Percentiles rank a stretch among this genome's conserved stretches.
These are phyloP conservation scores for Gymnopus androsaceus DNA, from an alignment of 1,284 basidiomycete genomes.

Conservation along the genomic window DNA sequence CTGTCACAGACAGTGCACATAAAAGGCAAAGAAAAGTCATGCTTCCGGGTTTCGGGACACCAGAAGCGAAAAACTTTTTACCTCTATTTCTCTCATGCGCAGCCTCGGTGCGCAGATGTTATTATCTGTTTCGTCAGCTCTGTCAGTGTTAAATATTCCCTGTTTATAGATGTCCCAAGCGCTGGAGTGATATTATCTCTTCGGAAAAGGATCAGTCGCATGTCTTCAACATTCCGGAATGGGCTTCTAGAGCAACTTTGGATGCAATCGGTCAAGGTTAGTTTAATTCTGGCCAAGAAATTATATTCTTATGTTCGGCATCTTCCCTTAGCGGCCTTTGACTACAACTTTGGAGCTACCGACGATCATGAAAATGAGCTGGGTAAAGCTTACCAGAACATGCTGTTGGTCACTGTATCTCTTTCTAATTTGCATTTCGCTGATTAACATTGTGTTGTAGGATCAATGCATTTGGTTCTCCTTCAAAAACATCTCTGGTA, in stretches of 20 bases:
- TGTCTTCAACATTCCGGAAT: slow-evolving; percentile 43
- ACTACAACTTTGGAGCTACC: slow-evolving; percentile 16
- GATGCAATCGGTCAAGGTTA: slow-evolving; percentile 50
- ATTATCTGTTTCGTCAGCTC: too few relatives aligned
- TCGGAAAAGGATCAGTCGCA: slow-evolving; percentile 32
- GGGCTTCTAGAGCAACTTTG: slow-evolving; percentile 43
- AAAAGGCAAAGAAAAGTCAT: slow-evolving; percentile 46
- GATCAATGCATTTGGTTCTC: slow-evolving; percentile 10
- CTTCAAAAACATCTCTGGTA: slow-evolving; percentile 6
- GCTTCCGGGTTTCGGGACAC: slow-evolving; percentile 43
- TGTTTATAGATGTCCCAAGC: slow-evolving; percentile 41
- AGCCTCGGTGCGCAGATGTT: slow-evolving; percentile 31
- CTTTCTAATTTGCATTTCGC: not conserved
- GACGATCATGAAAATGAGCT: slow-evolving; percentile 6
- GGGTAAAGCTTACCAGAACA: slow-evolving; percentile 6
- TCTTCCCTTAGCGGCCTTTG: slow-evolving; percentile 12
- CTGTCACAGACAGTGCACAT: slow-evolving; percentile 41
- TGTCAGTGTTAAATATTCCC: not conserved
- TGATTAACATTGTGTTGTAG: not conserved
- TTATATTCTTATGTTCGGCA: not conserved
- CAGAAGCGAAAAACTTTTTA: slow-evolving; percentile 40
- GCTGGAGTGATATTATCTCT: slow-evolving; percentile 44
- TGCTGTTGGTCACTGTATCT: slow-evolving; percentile 4
- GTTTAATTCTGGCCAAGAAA: not conserved
- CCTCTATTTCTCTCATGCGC: slow-evolving; percentile 37